phyloP scores from a whole-genome alignment of 345 rosid genomes.

The Aquilaria sinensis region DNA sequence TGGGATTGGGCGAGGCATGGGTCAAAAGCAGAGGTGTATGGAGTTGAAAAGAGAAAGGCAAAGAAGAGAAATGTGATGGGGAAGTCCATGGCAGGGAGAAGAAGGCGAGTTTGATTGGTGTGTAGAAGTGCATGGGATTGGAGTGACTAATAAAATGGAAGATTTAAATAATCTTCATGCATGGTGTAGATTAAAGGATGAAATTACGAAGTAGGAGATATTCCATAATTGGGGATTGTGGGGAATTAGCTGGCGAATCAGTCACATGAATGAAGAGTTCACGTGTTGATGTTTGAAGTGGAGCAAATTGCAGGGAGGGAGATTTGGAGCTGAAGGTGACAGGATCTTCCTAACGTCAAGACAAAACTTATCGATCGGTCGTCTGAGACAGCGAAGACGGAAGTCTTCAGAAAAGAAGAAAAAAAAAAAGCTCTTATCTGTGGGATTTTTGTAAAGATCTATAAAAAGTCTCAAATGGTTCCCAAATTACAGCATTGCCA shows the following conservation, averaged over 20 bases:
- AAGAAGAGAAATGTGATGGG: slow-evolving; percentile 24
- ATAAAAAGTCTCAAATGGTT: no score
- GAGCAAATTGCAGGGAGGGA: not conserved
- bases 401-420: not conserved
- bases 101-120: not conserved
- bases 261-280: not conserved
- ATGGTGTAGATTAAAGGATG: not conserved
- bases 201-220: slow-evolving; percentile 18
- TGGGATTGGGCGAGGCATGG: slow-evolving; percentile 38
- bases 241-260: slow-evolving; percentile 8
- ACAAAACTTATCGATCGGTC: not conserved
- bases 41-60: slow-evolving; percentile 29
- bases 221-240: not conserved
- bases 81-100: slow-evolving; percentile 35
- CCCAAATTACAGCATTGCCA: no score
- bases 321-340: not conserved
- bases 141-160: not conserved
- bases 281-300: not conserved
- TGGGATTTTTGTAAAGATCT: no score
- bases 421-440: no score
- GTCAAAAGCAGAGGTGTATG: slow-evolving; percentile 31
- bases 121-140: slow-evolving; percentile 14
- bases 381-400: not conserved
- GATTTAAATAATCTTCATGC: slow-evolving; percentile 12
- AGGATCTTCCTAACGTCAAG: not conserved